Evolutionary conservation across 1,284 basidiomycete species (phyloP).

Genomic region (Cutaneotrichosporon dermatis): DNA sequence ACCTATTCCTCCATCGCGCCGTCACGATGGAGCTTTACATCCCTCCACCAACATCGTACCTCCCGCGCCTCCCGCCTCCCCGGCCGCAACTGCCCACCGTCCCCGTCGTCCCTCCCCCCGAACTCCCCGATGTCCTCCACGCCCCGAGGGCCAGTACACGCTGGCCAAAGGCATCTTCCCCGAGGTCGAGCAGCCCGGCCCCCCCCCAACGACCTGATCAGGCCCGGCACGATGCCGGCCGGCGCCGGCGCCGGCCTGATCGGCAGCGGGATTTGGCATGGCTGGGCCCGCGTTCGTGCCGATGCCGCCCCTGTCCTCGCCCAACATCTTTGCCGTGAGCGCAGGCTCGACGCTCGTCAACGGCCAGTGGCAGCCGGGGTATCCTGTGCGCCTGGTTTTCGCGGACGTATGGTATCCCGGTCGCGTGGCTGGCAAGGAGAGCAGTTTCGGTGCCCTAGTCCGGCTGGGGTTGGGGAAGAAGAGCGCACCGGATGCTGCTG

Average conservation of each 20-base stretch:
- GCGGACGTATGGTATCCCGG: conserved; percentile 42
- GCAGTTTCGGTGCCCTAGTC: conserved; percentile 32
- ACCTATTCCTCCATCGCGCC: not conserved
- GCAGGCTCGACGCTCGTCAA: conserved; percentile 40
- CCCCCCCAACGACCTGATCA: conserved; percentile 22
- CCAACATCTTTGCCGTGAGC: conserved; percentile 26
- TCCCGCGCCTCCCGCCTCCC: conserved; percentile 34
- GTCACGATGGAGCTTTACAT: conserved; percentile 37
- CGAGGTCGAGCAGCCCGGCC: conserved; percentile 34
- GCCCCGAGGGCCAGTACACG: conserved; percentile 43
- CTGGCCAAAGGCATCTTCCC: conserved; percentile 33
- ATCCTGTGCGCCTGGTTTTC: conserved; percentile 34
- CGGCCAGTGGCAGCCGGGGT: conserved; percentile 37
- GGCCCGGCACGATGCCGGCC: conserved; percentile 7
- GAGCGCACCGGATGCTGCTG: not conserved
- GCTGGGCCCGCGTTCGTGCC: conserved; percentile 16
- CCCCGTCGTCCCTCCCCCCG: conserved; percentile 35
- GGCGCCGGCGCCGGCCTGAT: conserved; percentile 28
- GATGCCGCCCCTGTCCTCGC: conserved; percentile 11
- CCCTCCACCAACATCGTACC: conserved; percentile 30
- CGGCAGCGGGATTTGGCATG: conserved; percentile 23
- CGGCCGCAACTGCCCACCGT: conserved; percentile 36
- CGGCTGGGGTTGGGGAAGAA: conserved; percentile 19
- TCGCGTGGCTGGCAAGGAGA: conserved; percentile 26
- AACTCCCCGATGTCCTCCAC: conserved; percentile 35